A percentile compares a stretch with the other conserved stretches of the same genome.
These are phyloP conservation scores for Penicillium capsulatum DNA, from an alignment of 2,329 filamentous ascomycete genomes.

Conservation along the genomic window DNA sequence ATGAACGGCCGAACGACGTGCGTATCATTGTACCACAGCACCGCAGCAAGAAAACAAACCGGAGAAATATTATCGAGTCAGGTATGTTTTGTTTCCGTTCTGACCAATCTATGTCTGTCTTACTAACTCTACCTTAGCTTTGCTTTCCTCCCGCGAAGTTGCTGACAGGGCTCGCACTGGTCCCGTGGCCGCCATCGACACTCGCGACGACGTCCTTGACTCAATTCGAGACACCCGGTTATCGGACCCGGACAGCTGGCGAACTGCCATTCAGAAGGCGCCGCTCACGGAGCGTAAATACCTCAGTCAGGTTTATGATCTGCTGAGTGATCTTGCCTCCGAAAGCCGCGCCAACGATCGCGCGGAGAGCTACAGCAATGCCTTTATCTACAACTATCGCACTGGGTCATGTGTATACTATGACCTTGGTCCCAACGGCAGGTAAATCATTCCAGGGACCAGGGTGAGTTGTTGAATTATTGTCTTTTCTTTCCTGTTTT, in stretches of 20 bases:
- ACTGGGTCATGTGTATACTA: constrained; percentile 82
- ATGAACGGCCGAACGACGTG: constrained; percentile 64
- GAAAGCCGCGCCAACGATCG: constrained; percentile 42
- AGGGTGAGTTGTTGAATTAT: neutral
- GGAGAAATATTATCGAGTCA: constrained; percentile 79
- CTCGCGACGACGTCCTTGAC: constrained; percentile 76
- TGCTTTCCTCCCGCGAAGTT: constrained; percentile 55
- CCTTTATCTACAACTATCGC: constrained; percentile 88
- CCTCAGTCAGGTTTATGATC: constrained; percentile 73
- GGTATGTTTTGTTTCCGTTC: constrained; percentile 47
- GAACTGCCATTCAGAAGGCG: constrained; percentile 71
- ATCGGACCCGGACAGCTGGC: constrained; percentile 79
- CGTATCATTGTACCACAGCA: constrained; percentile 79
- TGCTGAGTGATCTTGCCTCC: constrained; percentile 61
- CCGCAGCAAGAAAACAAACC: constrained; percentile 86
- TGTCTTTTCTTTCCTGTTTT: too few relatives aligned
- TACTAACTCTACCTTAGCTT: constrained; percentile 34
- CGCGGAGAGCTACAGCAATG: constrained; percentile 59
- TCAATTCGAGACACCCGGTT: constrained; percentile 69
- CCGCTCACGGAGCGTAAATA: constrained; percentile 76
- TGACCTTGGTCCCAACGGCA: constrained; percentile 55
- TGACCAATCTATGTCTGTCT: neutral
- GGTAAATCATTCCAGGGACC: constrained; percentile 9
- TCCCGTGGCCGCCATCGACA: constrained; percentile 83
- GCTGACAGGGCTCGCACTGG: constrained; percentile 69